Evolutionary conservation across 768 basidiomycete genomes (phyloP), one percentile per base, ranked within the genome.

Genomic region (Termitomyces sp.): DNA sequence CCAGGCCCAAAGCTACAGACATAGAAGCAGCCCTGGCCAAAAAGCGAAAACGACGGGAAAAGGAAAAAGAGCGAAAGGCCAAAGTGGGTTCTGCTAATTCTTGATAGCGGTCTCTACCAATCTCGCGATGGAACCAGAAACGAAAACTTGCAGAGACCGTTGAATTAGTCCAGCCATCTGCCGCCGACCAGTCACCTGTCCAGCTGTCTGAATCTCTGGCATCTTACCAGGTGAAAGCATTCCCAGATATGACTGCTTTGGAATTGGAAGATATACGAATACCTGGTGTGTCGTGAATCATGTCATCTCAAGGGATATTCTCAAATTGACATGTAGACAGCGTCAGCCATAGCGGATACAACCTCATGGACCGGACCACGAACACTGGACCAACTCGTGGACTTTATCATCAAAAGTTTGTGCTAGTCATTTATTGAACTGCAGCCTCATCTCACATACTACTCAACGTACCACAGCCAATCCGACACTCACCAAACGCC

Each of bases 211-310:
- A 83, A 33, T 88, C 89, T 66, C 66, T 95, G 20, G 73, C 80
- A 9, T 67, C 79, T 26, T 77, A 86, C 72, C 92, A 93, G 67
- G 77, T 78, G 49, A 90, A 85, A 64, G 79, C 83, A 3, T 88
- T 87, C 65, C 76, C 85, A 2, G 80, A 87, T 49, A 72, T 89
- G 64, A 89, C 88, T 8, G 73, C 74, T 13, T 76, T 98, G 58
- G 95, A 98, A 73, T 78, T 95, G 38, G 81, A 83, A 13, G 94
- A 96, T 63, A 74, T 87, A 46, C 76, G 75, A 52, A 87, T 97
- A 70, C 88, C 88, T 66, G 84, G 94, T 92, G 67, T 70, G 9
- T 60, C n/a, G 41, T 20, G 30, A 26, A 18, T 24, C 46, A 20
- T 52, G 22, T 35, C 44, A 40, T 24, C 26, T 62, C 48, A 57